Base-by-base conservation (phyloP, 2,329 filamentous ascomycete species). In the Claviceps quebecensis region DNA sequence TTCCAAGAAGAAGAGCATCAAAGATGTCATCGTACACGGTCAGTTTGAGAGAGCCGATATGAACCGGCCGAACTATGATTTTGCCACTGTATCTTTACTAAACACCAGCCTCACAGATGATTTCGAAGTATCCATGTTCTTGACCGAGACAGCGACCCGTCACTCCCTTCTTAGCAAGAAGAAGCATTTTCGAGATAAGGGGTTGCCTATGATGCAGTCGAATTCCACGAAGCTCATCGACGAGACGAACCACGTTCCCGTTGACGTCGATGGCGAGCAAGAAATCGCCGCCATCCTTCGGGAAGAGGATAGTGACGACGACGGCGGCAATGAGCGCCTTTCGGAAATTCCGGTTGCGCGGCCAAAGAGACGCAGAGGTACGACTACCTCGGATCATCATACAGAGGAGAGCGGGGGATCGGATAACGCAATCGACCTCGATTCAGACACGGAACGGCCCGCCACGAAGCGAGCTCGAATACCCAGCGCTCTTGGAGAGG, bases 51-150 rank as follows among this genome's bases (percentile, higher is more conserved):
- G 5, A 19, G 4, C 16, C 22, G 39, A 34, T n/a, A 13, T 22
- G 38, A 47, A 26, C 22, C 17, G 23, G 9, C 17, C 7, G 5
- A 47, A 19, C 9, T 41, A 6, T 5, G 5, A 5, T 19, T 37
- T n/a, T 47, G 46, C 36, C 5, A 38, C 23, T 8, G n/a, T n/a
- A 22, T 13, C 9, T 17, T 43, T n/a, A 36, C 47, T 48, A 8
- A 48, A 14, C 14, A 26, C 19, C 38, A 48, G 26, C 37, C 9
- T 22, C 49, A 45, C 59, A 93, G 91, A 96, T 67, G 91, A 95
- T 58, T 98, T 96, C 63, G 89, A 97, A 63, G 88, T 96, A 14
- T 87, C 89, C 39, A 86, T 98, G 57, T 97, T 96, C 69, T 73
- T 98, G 57, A 94, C 87, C 45, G 87, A 95, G 65, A 86, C 85